Conservation (phyloP, 202 grass and related monocot genomes). For the Schoenoplectus triqueter region DNA sequence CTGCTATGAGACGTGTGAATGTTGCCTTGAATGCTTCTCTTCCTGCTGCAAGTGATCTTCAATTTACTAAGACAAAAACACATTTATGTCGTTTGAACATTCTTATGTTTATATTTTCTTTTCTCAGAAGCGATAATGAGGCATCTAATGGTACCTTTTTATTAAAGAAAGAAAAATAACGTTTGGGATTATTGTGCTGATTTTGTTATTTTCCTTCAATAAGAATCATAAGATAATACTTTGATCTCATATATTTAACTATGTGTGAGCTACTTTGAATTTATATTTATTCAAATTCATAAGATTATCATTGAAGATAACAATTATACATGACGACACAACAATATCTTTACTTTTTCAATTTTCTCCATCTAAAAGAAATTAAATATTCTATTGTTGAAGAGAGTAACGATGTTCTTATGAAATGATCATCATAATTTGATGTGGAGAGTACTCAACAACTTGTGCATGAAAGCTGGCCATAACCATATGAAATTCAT, state of each 20-base stretch:
- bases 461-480: not conserved
- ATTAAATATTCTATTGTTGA: not conserved
- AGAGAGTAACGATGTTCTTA: not conserved
- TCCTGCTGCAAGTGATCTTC: constrained; percentile 58
- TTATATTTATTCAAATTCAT: not conserved
- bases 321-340: too few species aligned
- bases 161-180: too few species aligned
- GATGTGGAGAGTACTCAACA: not conserved
- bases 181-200: not conserved
- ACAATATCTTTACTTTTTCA: not conserved
- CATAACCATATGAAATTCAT: not conserved
- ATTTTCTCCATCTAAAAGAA: not conserved
- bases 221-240: too few species aligned
- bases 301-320: too few species aligned
- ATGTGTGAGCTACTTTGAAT: not conserved
- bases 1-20: constrained; percentile 95
- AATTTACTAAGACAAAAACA: not conserved
- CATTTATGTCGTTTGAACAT: not conserved
- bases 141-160: not conserved
- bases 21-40: constrained; percentile 73
- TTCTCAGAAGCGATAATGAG: not conserved
- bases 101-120: constrained; percentile 16
- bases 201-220: not conserved
- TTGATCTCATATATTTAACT: not conserved
- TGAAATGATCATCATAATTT: too few species aligned